Percentiles rank a stretch among this genome's conserved stretches.
phyloP scores from a whole-genome alignment of 192 early-diverging fungal species.

The Pilaira anomala region DNA sequence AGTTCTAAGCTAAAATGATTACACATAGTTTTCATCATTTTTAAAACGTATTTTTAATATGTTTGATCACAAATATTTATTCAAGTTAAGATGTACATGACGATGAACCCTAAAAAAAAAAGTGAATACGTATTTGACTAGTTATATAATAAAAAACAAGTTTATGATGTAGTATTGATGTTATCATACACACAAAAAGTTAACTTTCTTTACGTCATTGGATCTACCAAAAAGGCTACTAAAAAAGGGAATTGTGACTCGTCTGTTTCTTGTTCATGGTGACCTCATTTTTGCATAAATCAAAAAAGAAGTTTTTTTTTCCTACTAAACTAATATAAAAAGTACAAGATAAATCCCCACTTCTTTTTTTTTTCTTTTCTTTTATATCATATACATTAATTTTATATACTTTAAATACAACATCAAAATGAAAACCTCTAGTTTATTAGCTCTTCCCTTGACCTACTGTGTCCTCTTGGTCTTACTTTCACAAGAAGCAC shows the following conservation, averaged over 20 bases:
- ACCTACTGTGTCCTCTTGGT: constrained; percentile 2
- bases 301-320: not conserved
- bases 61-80: too few species aligned
- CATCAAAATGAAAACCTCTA: constrained; percentile 5
- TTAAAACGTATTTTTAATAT: too few species aligned
- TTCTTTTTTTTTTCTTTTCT: not conserved
- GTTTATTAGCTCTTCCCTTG: not conserved
- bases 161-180: too few species aligned
- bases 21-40: too few species aligned
- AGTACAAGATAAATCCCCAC: not conserved
- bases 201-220: too few species aligned
- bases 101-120: too few species aligned
- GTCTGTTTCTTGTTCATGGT: constrained; percentile 9
- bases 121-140: too few species aligned
- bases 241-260: not conserved
- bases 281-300: not conserved
- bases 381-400: not conserved
- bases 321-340: not conserved
- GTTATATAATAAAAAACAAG: too few species aligned
- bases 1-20: too few species aligned
- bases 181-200: too few species aligned
- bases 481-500: not conserved
- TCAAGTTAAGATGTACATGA: too few species aligned
- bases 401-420: not conserved
- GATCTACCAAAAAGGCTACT: too few species aligned